phyloP scores from a whole-genome alignment of 148 eudicot species.

The Fagopyrum tataricum region DNA sequence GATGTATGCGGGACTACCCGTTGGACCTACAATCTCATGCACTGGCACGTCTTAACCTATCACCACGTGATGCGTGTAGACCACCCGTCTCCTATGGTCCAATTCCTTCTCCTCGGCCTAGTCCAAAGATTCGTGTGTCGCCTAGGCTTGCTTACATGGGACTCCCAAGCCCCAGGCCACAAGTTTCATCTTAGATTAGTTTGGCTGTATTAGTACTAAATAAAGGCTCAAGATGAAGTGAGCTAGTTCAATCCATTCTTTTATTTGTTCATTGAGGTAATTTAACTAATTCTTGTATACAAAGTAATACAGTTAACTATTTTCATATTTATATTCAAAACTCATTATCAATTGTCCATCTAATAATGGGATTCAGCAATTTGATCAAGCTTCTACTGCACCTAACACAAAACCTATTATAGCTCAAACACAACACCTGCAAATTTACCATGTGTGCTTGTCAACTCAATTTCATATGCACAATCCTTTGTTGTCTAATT shows the following conservation, averaged over 20 bases:
- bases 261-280: constrained; percentile 1
- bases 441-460: background rate
- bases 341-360: no score
- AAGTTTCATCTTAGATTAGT: background rate
- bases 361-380: no score
- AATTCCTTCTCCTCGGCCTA: constrained; percentile 33
- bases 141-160: constrained; percentile 35
- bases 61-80: constrained; percentile 45
- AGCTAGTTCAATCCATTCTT: background rate
- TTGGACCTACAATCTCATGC: constrained; percentile 62
- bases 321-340: no score
- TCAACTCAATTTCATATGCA: background rate
- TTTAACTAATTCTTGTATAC: background rate
- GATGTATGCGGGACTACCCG: constrained; percentile 84
- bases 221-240: background rate
- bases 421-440: no score
- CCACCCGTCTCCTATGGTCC: constrained; percentile 25
- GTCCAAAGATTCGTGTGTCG: constrained; percentile 31
- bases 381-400: no score
- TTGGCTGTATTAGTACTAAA: background rate
- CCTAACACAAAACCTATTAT: no score
- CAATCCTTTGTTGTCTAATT: background rate
- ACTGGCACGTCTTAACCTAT: constrained; percentile 70
- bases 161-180: constrained; percentile 8
- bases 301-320: background rate